Base-by-base conservation (phyloP, 768 basidiomycete genomes). In the Phaeotremella fagi region DNA sequence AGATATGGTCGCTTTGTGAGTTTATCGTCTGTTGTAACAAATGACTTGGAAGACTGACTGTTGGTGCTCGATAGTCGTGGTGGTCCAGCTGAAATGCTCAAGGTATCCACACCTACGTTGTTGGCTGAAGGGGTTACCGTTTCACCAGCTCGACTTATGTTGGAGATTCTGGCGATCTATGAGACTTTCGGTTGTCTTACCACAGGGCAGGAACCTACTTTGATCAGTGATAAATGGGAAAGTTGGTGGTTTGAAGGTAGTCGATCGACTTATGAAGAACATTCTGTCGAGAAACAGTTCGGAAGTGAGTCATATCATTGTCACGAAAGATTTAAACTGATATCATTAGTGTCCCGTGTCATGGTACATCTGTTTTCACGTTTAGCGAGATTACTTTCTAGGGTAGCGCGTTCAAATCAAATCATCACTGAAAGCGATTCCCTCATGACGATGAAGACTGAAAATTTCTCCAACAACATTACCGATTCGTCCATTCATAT, bases 211-310 rank as follows among this genome's bases (percentile, higher is more conserved):
- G 75, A 71, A 52, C 75, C 76, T 7, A 63, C 70, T 12, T 63
- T 76, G 25, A 59, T 78, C 42, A 66, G 74, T 42, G 72, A 74
- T 51, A 60, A 66, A 55, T 67, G 71, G 60, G 68, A 71, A 48
- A 57, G 67, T 43, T 80, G 78, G 77, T 78, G 78, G 77, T 76
- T 70, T 53, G 72, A 70, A 46, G 61, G 56, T 44, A 68, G 67
- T 56, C 70, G 60, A 62, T 73, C 66, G 48, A 73, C 54, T 50
- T 75, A 60, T 64, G 76, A 73, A 57, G 71, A 59, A 50, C 77
- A 77, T 52, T 76, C 75, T 38, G 75, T 79, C 38, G 80, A 81
- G 64, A 78, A 73, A 57, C 76, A 77, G 50, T 78, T 79, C 64
- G 80, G 79, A 38, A 75, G 66, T 72, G 48, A 64, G 68, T 63